phyloP scores from a whole-genome alignment of 352 stramenopile species.

The Pythium scleroteichum region DNA sequence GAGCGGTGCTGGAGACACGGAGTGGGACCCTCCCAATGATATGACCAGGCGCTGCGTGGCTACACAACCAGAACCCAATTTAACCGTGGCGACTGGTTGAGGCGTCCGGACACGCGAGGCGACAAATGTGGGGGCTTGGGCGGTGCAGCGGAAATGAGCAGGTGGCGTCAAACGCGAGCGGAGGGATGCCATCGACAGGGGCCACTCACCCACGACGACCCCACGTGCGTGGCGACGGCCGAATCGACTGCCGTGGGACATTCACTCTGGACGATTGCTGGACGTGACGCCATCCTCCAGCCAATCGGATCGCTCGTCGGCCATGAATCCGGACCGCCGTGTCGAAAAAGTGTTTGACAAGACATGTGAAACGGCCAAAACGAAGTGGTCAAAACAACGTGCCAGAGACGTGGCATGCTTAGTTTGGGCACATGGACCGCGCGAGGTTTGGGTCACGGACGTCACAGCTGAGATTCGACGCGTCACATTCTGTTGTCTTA shows the following conservation, averaged over 20 bases:
- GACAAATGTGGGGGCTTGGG: not conserved
- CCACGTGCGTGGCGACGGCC: conserved; percentile 1
- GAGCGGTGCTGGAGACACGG: conserved; percentile 34
- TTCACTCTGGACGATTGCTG: conserved; percentile 26
- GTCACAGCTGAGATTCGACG: not conserved
- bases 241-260: conserved; percentile 28
- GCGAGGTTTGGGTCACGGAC: not conserved
- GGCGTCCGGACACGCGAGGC: not conserved
- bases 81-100: not conserved
- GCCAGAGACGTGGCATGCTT: not conserved
- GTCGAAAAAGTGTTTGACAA: no score
- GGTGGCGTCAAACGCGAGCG: not conserved
- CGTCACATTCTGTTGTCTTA: conserved; percentile 37
- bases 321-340: conserved; percentile 13
- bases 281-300: conserved; percentile 22
- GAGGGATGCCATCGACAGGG: conserved; percentile 3
- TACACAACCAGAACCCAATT: conserved; percentile 9
- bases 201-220: conserved; percentile 1
- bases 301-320: conserved; percentile 22
- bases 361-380: not conserved
- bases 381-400: conserved; percentile 19
- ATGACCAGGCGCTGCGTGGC: conserved; percentile 18
- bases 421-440: conserved; percentile 4
- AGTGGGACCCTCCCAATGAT: conserved; percentile 1
- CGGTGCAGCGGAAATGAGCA: conserved; percentile 2